Conservation (phyloP, 352 stramenopile species). For the Globisporangium ultimum region DNA sequence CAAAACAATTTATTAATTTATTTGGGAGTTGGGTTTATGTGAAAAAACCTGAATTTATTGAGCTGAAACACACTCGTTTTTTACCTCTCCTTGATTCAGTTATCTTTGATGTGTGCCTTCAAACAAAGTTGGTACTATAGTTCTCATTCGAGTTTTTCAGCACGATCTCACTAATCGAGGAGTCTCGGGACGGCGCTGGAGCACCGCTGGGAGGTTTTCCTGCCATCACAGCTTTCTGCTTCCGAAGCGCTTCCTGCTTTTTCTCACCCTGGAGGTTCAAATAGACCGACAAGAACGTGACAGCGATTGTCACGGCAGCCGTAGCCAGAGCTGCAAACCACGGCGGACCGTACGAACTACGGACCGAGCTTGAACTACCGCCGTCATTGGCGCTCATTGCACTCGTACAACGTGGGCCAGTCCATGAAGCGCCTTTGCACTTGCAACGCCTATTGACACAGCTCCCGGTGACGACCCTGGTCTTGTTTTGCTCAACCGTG, state of each 20-base stretch:
- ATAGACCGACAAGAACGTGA: not conserved
- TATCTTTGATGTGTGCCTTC: too few relatives aligned
- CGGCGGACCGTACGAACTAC: not conserved
- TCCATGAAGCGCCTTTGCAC: slow-evolving; percentile 1
- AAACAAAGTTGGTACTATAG: too few relatives aligned
- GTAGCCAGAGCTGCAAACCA: not conserved
- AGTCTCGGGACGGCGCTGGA: too few relatives aligned
- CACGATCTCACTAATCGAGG: too few relatives aligned
- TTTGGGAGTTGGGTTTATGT: too few relatives aligned
- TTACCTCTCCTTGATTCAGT: too few relatives aligned
- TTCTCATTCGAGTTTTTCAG: too few relatives aligned
- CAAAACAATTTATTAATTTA: too few relatives aligned
- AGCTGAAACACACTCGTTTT: too few relatives aligned
- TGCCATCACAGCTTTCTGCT: not conserved
- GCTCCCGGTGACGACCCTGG: not conserved
- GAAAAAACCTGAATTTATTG: too few relatives aligned
- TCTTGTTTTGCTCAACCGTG: slow-evolving; percentile 3
- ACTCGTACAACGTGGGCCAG: slow-evolving; percentile 2
- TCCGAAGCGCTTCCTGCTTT: not conserved
- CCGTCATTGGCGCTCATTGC: not conserved
- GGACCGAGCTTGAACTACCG: too few relatives aligned
- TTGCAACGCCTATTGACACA: slow-evolving; percentile 2
- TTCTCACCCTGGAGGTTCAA: not conserved
- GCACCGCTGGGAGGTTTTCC: too few relatives aligned
- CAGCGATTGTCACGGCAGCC: not conserved